Evolutionary conservation across 2,329 filamentous ascomycete species (phyloP), one percentile per base, ranked within the genome.

Genomic region (Knufia fluminis): DNA sequence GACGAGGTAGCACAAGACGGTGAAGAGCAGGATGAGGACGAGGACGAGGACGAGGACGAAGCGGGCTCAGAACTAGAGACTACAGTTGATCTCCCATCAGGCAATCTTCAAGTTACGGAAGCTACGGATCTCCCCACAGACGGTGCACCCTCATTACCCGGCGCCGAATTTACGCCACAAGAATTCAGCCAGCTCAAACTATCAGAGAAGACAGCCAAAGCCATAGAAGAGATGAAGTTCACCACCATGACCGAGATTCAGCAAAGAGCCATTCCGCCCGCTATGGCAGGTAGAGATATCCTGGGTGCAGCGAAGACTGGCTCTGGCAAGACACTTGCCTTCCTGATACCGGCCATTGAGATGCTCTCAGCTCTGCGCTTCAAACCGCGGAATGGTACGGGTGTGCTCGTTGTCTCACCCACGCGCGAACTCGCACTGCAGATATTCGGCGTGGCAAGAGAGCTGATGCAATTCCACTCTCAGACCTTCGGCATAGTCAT

Each of bases 191-290:
- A 97, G 57, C 74, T 98, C 55, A 86, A 86, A 48, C 77, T 98
- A 9, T 92, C 87, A 1, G 85, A 90, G 20, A 89, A 86, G 68
- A 96, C 89, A 0, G 85, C 90, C 76, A 81, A 85, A 70, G 90
- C 89, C 7, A 89, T 96, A 59, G 71, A 82, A 51, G 86, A 85
- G 56, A 97, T 98, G 91, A 86, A 86, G 12, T 96, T 97, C 65
- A 83, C 85, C 62, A 90, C 77, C 42, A 96, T 98, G 90, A 97
- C 92, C 1, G 86, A 92, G 66, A 96, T 97, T 58, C 92, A 97
- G 68, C 79, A 81, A 60, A 78, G 85, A 63, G 85, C 84, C 10
- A 95, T 97, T 49, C 90, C 91, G 3, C 89, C 90, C 17, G 74
- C 94, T 41, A 74, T 97, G 52, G 88, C 90, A 36, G 92, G 92